Percentiles rank a stretch among this genome's conserved stretches.
phyloP scores from a whole-genome alignment of 75 land plant genomes.

The Cryptomeria japonica region DNA sequence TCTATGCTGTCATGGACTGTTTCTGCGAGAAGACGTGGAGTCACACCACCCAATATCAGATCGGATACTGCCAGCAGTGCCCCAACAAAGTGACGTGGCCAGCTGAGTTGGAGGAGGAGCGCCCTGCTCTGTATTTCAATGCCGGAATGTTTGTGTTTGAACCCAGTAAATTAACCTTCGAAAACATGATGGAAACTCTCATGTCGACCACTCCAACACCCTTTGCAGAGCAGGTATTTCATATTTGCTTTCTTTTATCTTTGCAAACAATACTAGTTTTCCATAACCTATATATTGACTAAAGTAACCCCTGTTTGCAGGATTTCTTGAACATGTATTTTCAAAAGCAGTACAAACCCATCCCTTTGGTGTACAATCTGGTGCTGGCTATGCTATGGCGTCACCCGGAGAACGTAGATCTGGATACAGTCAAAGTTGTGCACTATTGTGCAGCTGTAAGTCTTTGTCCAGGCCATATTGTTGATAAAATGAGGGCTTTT shows the following conservation, averaged over 20 bases:
- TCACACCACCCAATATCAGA: slow-evolving; percentile 38
- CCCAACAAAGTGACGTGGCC: slow-evolving; percentile 52
- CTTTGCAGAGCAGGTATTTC: slow-evolving; percentile 60
- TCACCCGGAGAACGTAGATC: slow-evolving; percentile 55
- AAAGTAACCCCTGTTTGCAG: slow-evolving; percentile 9
- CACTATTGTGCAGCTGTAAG: slow-evolving; percentile 68
- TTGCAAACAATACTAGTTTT: not conserved
- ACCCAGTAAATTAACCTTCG: slow-evolving; percentile 34
- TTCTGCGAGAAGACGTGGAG: slow-evolving; percentile 69
- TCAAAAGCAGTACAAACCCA: slow-evolving; percentile 43
- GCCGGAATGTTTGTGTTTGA: slow-evolving; percentile 67
- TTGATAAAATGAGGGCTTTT: not conserved
- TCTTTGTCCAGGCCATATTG: not conserved
- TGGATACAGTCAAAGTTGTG: slow-evolving; percentile 44
- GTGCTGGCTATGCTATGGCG: slow-evolving; percentile 64
- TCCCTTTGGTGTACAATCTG: slow-evolving; percentile 46
- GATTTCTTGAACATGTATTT: slow-evolving; percentile 69
- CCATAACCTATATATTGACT: too few species aligned
- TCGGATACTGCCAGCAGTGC: slow-evolving; percentile 71
- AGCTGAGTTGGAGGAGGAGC: slow-evolving; percentile 19
- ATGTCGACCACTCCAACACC: slow-evolving; percentile 44
- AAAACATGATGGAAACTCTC: slow-evolving; percentile 33
- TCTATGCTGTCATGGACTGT: slow-evolving; percentile 68
- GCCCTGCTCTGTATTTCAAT: slow-evolving; percentile 55
- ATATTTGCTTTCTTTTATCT: not conserved